Base-by-base conservation (phyloP, 148 eudicot species). In the Talinum fruticosum region DNA sequence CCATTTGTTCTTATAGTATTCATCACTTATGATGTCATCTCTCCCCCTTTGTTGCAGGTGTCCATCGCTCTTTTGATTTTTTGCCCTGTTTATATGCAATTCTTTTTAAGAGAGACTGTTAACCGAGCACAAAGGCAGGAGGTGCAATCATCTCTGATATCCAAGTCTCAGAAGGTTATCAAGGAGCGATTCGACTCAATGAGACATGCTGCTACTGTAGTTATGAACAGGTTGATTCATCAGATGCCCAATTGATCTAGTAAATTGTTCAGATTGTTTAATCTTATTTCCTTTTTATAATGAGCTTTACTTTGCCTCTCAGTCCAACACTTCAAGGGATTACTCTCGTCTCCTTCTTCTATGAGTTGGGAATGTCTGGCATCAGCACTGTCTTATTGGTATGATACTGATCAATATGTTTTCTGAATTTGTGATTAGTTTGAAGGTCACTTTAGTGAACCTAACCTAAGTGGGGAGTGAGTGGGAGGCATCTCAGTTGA, bases 341-440 rank as follows among this genome's bases (percentile, higher is more conserved):
- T 51, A 83, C 92, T 71, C 76, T 89, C 24, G 86, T 89, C 80
- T 85, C 89, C 76, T 90, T 90, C 88, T 90, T 89, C 82, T 90
- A 90, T 73, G 95, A 88, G 79, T 70, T 90, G 89, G 94, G 92
- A 18, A 87, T 88, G 94, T 88, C 92, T 41, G 92, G 92, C 79
- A 90, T 87, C 84, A 86, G 86, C 84, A 80, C 80, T 59, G 88
- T 88, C 78, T 80, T 90, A 76, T 74, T 90, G 87, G 94, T 90
- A 85, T 2, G 87, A 59, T 51, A 30, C 36, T 32, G 12, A 14
- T 32, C 26, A n/a, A 47, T 71, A 1, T 34, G n/a, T n/a, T n/a
- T n/a, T n/a, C n/a, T n/a, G 13, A 8, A 16, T 16, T 38, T 38
- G 10, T 38, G 32, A 34, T 71, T 38, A 33, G 19, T 30, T 41